These are phyloP conservation scores for Pecoramyces ruminantium DNA, from an alignment of 192 early-diverging fungal genomes.

Conservation along the genomic window DNA sequence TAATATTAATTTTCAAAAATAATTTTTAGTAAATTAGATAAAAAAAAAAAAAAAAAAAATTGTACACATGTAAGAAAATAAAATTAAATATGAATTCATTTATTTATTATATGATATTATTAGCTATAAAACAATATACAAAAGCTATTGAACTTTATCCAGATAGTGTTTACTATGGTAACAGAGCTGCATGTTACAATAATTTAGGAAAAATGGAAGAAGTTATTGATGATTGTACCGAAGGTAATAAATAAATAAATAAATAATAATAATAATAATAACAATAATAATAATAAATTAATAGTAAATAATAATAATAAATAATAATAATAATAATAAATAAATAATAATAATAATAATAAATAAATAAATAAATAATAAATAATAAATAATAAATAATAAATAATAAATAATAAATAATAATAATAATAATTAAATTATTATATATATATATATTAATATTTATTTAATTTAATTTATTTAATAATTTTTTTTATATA, in stretches of 20 bases:
- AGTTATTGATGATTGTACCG: conserved; percentile 72
- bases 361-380: no score
- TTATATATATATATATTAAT: background rate
- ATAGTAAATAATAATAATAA: no score
- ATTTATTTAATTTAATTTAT: background rate
- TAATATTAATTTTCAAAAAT: no score
- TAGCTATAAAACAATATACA: background rate
- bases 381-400: no score
- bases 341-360: no score
- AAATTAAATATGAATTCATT: no score
- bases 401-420: no score
- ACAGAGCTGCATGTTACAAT: conserved; percentile 86
- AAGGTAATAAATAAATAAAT: conserved; percentile 7
- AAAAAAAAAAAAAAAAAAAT: conserved; percentile 34
- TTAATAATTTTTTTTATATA: background rate
- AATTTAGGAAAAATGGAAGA: conserved; percentile 31
- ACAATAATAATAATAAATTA: no score
- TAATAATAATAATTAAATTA: no score
- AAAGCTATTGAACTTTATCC: conserved; percentile 60
- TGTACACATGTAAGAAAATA: conserved; percentile 73
- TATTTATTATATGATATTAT: background rate
- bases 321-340: no score
- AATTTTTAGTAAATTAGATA: no score
- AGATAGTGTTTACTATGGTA: conserved; percentile 79
- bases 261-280: no score